Evolutionary conservation across 108 stramenopile species (phyloP), one percentile per base, ranked within the genome.

Genomic region (Nitzschia sp.): DNA sequence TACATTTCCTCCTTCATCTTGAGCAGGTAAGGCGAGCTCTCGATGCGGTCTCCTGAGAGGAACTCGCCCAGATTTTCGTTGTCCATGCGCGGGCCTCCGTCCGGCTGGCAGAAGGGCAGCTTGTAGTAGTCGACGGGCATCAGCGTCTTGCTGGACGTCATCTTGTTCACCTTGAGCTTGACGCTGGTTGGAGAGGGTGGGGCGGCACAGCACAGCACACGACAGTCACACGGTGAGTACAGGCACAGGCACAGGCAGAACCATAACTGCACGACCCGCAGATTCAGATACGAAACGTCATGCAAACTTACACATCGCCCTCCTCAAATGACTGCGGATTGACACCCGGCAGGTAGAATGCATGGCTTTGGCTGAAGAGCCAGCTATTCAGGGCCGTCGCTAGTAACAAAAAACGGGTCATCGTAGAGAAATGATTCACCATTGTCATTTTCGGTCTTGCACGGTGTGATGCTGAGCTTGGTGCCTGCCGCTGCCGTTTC

Each of bases 21-120:
- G 52, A 99, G 72, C 41, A 82, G 63, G 86, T 98, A 99, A 53
- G 97, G 95, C 22, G 97, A 97, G 63, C 89, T 94, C 71, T 99
- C 94, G 70, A 99, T 98, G 55, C 96, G 90, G 67, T 98, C 96
- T 17, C 99, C 98, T 23, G 88, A 77, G 45, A 99, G 82, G 75
- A 98, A 97, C 78, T 99, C 98, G 2, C 99, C 99, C 34, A 99
- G 95, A 76, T 99, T 99, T 81, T 99, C 98, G 63, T 88, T 81
- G 71, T 90, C 88, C 77, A 80, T 80, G 56, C 82, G 80, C 19
- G 86, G 81, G 17, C 95, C 94, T 11, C 80, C 90, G 0, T 75
- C 81, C 32, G 99, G 97, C 28, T 72, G 69, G 83, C 99, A 99
- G 81, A 94, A 98, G 34, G 97, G 96, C 46, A 97, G 75, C 47